Evolutionary conservation across 2,329 filamentous ascomycete genomes (phyloP).

Genomic region (Colletotrichum magnum): DNA sequence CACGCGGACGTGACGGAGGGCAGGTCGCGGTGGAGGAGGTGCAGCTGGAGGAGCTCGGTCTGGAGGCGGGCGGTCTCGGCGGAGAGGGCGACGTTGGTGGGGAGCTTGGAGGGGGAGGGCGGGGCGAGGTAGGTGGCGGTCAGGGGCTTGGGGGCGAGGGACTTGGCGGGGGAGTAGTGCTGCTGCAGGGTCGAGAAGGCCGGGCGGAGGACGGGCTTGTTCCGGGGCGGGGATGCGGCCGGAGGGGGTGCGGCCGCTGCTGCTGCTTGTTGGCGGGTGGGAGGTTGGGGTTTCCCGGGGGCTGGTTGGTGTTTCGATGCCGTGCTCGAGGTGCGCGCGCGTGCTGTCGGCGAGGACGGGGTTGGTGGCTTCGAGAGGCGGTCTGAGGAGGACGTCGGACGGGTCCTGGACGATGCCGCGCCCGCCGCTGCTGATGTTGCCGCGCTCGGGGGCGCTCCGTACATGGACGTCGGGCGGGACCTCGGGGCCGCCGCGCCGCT

Average conservation of each 20-base stretch:
- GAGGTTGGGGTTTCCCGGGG: conserved; percentile 4
- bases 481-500: conserved; percentile 42
- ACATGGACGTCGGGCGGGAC: conserved; percentile 28
- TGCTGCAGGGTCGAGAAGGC: conserved; percentile 76
- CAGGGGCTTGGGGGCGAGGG: conserved; percentile 72
- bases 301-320: background rate
- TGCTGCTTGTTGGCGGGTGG: conserved; percentile 6
- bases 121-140: conserved; percentile 70
- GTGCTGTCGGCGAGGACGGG: background rate
- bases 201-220: conserved; percentile 60
- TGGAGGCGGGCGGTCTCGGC: conserved; percentile 72
- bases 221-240: conserved; percentile 33
- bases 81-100: conserved; percentile 71
- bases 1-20: conserved; percentile 62
- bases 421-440: background rate
- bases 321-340: conserved; percentile 7
- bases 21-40: conserved; percentile 73
- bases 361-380: background rate
- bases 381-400: conserved; percentile 1
- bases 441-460: conserved; percentile 23
- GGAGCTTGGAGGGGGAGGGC: conserved; percentile 73
- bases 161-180: conserved; percentile 77
- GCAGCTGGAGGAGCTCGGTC: conserved; percentile 75
- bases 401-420: conserved; percentile 51
- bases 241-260: conserved; percentile 1